Evolutionary conservation across 495 filamentous ascomycete genomes (phyloP), one percentile per base, ranked within the genome.

Genomic region (Podospora conica): DNA sequence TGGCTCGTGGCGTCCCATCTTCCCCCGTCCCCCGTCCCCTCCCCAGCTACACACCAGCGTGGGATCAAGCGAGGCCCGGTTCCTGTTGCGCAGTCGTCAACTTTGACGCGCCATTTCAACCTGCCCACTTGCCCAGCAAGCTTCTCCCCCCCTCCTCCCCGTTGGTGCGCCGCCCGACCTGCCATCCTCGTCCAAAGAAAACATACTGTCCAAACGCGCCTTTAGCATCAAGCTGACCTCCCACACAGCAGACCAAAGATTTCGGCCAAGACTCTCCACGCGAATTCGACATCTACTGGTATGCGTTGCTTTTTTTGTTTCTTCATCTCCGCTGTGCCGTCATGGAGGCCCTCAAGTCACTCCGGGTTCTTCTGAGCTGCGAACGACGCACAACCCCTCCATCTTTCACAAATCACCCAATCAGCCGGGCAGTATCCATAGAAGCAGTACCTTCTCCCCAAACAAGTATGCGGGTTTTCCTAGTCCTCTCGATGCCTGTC

Each of bases 1-100:
- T 73, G 62, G 55, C 65, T 66, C 40, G 40, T 48, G 40, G 40
- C 40, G 40, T 48, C 40, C 40, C 40, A 48, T 48, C 40, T 48
- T 48, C 40, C 40, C 29, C 40, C 40, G 40, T 40, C 18, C 63
- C 53, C 66, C 29, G 66, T 66, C 66, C 70, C 70, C 69, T 70
- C 61, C 70, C 62, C 65, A 40, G 27, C 68, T 71, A 65, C 70
- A 73, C 67, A 73, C 57, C 69, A 71, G 63, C 53, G 48, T 65
- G 55, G 55, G 55, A 61, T 24, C 57, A 66, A 27, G 20, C 40
- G 40, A 33, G 31, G 59, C 18, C 27, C 25, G 20, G 10, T 59
- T 58, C 27, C 23, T 29, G 9, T 40, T 66, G 53, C 48, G n/a
- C 25, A 29, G 60, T 57, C 18, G 11, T 31, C n/a, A 25, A 18